Evolutionary conservation across 495 filamentous ascomycete genomes (phyloP).

Genomic region (Pseudoneurospora amorphoporcata): DNA sequence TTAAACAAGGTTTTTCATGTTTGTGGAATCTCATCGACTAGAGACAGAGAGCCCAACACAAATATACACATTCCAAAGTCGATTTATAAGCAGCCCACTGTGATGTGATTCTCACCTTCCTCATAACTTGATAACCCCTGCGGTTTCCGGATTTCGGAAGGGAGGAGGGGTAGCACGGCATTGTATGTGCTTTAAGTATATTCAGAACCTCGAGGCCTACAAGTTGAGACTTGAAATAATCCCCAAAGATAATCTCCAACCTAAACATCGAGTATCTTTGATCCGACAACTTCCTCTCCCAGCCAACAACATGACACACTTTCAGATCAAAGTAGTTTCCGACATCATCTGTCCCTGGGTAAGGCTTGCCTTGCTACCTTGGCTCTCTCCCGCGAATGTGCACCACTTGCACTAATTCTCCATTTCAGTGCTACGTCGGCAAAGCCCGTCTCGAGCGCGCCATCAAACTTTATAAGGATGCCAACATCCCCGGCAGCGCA

Average conservation of each 20-base stretch:
- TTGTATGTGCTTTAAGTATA: background rate
- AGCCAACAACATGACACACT: conserved; percentile 54
- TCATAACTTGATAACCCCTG: background rate
- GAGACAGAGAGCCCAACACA: background rate
- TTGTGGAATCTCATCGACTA: background rate
- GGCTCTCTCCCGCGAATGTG: background rate
- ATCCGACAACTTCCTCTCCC: background rate
- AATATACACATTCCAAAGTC: background rate
- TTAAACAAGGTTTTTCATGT: background rate
- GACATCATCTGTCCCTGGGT: conserved; percentile 74
- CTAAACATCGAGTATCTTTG: background rate
- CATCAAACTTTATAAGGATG: conserved; percentile 52
- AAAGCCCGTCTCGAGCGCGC: conserved; percentile 61
- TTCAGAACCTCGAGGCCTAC: background rate
- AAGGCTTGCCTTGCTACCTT: conserved; percentile 10
- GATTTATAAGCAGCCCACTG: background rate
- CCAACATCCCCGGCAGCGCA: conserved; percentile 39
- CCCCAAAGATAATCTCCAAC: background rate
- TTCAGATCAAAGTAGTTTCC: conserved; percentile 63
- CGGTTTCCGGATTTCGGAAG: background rate
- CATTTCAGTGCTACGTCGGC: conserved; percentile 65
- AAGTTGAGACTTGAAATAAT: background rate
- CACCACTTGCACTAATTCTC: background rate
- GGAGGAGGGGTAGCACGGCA: background rate
- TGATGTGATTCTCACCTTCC: background rate